Conservation (phyloP, 768 basidiomycete species). For the Hebeloma cylindrosporum region DNA sequence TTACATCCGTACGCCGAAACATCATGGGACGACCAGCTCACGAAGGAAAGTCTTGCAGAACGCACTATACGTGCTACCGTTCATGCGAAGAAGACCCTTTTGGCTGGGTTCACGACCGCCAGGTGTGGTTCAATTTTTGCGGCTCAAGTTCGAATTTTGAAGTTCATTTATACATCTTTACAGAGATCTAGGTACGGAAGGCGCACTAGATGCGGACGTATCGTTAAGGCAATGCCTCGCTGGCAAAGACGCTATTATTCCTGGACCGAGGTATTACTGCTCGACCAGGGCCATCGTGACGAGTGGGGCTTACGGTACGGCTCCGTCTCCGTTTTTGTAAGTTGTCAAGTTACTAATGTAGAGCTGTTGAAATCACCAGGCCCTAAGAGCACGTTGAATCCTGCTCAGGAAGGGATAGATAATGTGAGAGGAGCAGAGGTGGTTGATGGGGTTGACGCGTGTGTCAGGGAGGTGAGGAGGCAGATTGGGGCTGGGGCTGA, state of each 20-base stretch:
- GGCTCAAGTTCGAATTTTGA: too few relatives aligned
- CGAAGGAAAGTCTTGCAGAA: constrained; percentile 56
- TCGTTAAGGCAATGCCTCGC: constrained; percentile 53
- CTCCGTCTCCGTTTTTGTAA: constrained; percentile 9
- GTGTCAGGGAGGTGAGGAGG: constrained; percentile 53
- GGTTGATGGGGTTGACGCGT: constrained; percentile 57
- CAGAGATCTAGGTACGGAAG: constrained; percentile 71
- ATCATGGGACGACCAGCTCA: constrained; percentile 62
- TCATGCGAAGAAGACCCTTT: constrained; percentile 55
- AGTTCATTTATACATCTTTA: too few relatives aligned
- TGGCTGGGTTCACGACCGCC: constrained; percentile 65
- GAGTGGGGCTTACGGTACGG: constrained; percentile 59
- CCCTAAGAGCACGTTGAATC: constrained; percentile 47
- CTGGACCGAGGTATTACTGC: constrained; percentile 65
- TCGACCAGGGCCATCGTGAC: constrained; percentile 58
- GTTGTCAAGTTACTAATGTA: not conserved
- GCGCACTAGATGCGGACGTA: constrained; percentile 61
- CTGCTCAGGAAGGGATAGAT: constrained; percentile 52
- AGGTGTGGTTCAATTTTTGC: constrained; percentile 35
- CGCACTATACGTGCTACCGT: constrained; percentile 60
- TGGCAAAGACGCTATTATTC: constrained; percentile 42
- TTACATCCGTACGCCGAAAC: constrained; percentile 60
- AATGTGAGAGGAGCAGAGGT: constrained; percentile 57
- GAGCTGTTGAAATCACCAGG: constrained; percentile 34
- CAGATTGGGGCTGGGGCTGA: constrained; percentile 68